Conservation (phyloP, 139 green algal genomes). For the Chlorella ohadii region DNA sequence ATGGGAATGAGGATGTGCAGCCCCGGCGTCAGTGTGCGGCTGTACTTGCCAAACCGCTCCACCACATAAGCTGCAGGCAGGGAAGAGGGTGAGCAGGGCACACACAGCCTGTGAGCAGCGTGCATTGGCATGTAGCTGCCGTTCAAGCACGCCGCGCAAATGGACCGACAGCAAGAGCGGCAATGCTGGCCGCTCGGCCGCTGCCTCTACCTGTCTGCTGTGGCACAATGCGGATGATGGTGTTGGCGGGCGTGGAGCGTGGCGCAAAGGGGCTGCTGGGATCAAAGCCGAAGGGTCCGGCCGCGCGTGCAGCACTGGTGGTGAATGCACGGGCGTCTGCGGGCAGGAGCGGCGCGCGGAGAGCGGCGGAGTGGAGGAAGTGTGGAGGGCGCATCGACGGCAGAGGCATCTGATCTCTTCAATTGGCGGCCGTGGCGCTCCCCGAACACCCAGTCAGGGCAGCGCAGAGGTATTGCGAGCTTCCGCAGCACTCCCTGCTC, state of each 20-base stretch:
- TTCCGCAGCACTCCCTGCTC: too few relatives aligned
- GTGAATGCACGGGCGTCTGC: neutral
- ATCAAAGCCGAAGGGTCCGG: neutral
- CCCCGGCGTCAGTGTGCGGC: constrained; percentile 77
- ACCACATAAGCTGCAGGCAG: constrained; percentile 62
- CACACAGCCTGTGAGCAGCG: too few relatives aligned
- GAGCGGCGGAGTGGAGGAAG: too few relatives aligned
- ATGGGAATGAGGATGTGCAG: constrained; percentile 96
- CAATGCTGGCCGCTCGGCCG: too few relatives aligned
- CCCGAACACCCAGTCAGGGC: too few relatives aligned
- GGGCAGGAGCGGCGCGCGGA: neutral
- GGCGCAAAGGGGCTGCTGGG: constrained; percentile 35
- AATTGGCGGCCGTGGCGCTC: too few relatives aligned
- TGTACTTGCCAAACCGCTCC: constrained; percentile 92
- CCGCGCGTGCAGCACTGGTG: neutral
- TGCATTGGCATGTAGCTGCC: too few relatives aligned
- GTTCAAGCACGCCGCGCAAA: too few relatives aligned
- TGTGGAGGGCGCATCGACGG: too few relatives aligned
- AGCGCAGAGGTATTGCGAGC: too few relatives aligned
- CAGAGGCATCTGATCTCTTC: too few relatives aligned
- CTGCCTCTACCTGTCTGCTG: constrained; percentile 72
- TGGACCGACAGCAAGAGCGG: too few relatives aligned
- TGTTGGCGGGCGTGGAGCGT: constrained; percentile 42
- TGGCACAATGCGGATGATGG: constrained; percentile 83
- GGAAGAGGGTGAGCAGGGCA: neutral